A percentile compares a stretch with the other conserved stretches of the same genome.
These are phyloP conservation scores for Phyllosticta citriasiana DNA, from an alignment of 2,329 filamentous ascomycete species.

Conservation along the genomic window DNA sequence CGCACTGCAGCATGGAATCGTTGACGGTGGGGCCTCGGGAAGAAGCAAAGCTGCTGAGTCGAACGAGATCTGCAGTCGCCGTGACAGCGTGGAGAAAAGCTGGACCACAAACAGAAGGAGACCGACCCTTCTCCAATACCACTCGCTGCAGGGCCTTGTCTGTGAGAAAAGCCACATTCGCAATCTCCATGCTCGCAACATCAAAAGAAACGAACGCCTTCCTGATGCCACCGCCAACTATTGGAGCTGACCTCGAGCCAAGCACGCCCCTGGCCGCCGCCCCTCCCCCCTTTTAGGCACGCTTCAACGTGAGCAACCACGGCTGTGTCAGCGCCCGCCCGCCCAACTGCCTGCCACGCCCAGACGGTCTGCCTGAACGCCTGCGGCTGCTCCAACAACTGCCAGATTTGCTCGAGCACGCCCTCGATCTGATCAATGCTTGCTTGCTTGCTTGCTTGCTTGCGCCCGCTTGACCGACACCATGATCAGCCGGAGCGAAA, in stretches of 20 bases:
- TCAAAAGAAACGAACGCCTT: constrained; percentile 12
- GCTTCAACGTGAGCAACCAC: neutral
- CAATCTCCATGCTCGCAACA: constrained; percentile 13
- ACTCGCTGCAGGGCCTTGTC: constrained; percentile 22
- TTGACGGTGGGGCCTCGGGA: constrained; percentile 1
- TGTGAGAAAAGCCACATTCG: constrained; percentile 22
- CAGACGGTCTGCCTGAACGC: neutral
- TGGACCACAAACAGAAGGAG: constrained; percentile 8
- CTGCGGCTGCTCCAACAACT: neutral
- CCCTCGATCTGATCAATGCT: neutral
- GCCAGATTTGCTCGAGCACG: neutral
- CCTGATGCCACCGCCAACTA: neutral
- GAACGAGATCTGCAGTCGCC: constrained; percentile 7
- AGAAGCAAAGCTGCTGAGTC: neutral
- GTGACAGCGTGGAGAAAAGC: constrained; percentile 6
- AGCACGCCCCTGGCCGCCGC: neutral
- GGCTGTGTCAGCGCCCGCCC: neutral
- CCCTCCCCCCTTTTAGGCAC: neutral
- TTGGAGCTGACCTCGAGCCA: neutral
- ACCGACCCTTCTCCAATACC: constrained; percentile 16
- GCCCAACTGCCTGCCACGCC: neutral
- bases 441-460: too few relatives aligned
- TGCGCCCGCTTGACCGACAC: neutral
- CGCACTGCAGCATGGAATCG: constrained; percentile 4
- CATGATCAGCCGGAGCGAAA: neutral